Evolutionary conservation across 139 green algal species (phyloP), one percentile per base, ranked within the genome.

Genomic region (Coelastrella sp.): DNA sequence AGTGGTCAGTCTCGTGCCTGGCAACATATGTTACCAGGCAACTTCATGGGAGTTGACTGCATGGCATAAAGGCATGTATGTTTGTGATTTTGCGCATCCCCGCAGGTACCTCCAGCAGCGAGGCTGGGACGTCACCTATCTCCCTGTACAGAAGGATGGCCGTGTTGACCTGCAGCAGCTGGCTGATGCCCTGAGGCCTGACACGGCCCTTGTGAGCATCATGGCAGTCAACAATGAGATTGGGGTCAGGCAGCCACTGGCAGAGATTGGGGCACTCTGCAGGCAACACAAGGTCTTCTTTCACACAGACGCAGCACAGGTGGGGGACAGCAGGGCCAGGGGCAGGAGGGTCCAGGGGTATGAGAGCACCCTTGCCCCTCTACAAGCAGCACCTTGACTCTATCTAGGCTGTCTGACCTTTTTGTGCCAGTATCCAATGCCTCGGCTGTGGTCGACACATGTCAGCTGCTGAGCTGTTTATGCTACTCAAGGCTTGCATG

Each of bases 141-240:
- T 99, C 63, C 97, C 97, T 0, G 98, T 99, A 19, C 81, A 96
- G 81, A 81, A 82, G 65, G 95, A 99, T 82, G 98, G 98, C 1
- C 92, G 99, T 82, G 79, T 99, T 12, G 94, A 98, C 90, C 10
- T 99, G 84, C 70, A 97, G 66, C 89, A 96, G 91, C 93, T 99
- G 58, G 74, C 96, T 72, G 94, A 91, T 3, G 94, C 95, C 60
- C 97, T 99, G 17, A 91, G 97, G 6, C 94, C 94, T 5, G 97
- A 99, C 86, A 99, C 98, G 0, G 97, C 92, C 8, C 58, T 99
- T 9, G 97, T 99, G 8, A 98, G 95, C 7, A 91, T 99, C 68
- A 99, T 99, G 98, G 93, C 95, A 8, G 96, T 99, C 59, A 99
- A 99, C 95, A 99, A 99, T 90, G 98, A 99, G 94, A 99, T 99